Percentiles rank a stretch among this genome's conserved stretches.
Conservation (phyloP, 768 basidiomycete genomes). For the Termitomyces titanicus region DNA sequence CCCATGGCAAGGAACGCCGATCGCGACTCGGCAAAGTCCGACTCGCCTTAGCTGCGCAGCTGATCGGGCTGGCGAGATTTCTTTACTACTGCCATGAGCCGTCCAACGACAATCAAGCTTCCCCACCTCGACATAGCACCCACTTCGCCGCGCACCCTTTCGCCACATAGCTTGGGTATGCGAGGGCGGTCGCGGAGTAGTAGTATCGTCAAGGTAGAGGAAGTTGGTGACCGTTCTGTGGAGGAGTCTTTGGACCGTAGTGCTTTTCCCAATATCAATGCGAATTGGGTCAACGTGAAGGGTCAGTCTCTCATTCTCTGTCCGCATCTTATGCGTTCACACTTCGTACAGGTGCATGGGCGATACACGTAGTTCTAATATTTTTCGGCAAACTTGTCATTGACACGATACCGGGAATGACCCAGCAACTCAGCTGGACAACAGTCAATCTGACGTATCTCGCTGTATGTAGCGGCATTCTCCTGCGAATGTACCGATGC, state of each 20-base stretch:
- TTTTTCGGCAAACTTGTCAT: slow-evolving; percentile 86
- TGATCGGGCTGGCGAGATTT: slow-evolving; percentile 5
- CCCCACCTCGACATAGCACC: slow-evolving; percentile 42
- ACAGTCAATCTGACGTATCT: slow-evolving; percentile 89
- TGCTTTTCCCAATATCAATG: slow-evolving; percentile 81
- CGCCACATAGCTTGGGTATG: slow-evolving; percentile 15
- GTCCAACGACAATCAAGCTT: slow-evolving; percentile 52
- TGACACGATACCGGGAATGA: slow-evolving; percentile 92
- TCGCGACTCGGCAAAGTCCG: slow-evolving; percentile 25
- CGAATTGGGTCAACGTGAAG: slow-evolving; percentile 93
- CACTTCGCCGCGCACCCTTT: slow-evolving; percentile 21
- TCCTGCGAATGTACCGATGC: neutral
- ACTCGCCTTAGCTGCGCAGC: slow-evolving; percentile 15
- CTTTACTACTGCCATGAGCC: slow-evolving; percentile 36
- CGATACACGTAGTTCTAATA: slow-evolving; percentile 95
- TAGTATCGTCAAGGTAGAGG: slow-evolving; percentile 83
- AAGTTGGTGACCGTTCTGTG: slow-evolving; percentile 65
- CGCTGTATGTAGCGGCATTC: slow-evolving; percentile 51
- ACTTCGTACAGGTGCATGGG: slow-evolving; percentile 80
- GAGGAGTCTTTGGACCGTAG: slow-evolving; percentile 80
- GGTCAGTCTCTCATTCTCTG: slow-evolving; percentile 39
- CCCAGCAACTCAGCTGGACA: slow-evolving; percentile 94
- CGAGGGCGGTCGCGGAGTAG: slow-evolving; percentile 56
- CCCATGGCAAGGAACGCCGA: slow-evolving; percentile 26
- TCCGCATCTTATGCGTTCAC: neutral